A percentile compares a stretch with the other conserved stretches of the same genome.
Evolutionary conservation across 2,329 filamentous ascomycete genomes (phyloP).

Genomic region (Dendrostoma leiphaemia): DNA sequence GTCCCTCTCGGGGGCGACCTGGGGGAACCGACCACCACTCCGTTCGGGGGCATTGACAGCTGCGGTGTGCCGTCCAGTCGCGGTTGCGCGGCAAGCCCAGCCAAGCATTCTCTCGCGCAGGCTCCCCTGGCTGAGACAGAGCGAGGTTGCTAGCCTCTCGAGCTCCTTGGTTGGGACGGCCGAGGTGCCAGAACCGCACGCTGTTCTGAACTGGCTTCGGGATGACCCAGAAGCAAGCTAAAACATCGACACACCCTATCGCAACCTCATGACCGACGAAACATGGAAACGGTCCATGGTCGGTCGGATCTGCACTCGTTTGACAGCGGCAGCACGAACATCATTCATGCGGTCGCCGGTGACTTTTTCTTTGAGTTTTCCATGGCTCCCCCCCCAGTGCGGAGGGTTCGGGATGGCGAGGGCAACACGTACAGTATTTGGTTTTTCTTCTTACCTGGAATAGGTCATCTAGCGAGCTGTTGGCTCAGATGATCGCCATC

Average conservation of each 20-base stretch:
- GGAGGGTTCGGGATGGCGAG: neutral
- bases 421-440: too few species aligned
- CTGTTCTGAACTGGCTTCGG: too few species aligned
- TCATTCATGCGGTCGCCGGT: neutral
- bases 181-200: too few species aligned
- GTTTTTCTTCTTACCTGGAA: neutral
- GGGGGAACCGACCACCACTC: too few species aligned
- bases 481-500: neutral
- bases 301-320: neutral
- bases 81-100: neutral
- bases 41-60: neutral
- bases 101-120: neutral
- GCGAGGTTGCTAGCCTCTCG: neutral
- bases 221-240: neutral
- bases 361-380: too few species aligned
- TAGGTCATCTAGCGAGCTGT: neutral
- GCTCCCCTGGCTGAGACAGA: neutral
- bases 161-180: too few species aligned
- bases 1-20: too few species aligned
- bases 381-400: neutral
- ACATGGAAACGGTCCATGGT: neutral
- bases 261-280: neutral
- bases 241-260: neutral
- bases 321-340: neutral
- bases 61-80: neutral